Percentiles rank a stretch among this genome's conserved stretches.
Conservation (phyloP, 108 stramenopile species). For the Stephanodiscus minutulus region DNA sequence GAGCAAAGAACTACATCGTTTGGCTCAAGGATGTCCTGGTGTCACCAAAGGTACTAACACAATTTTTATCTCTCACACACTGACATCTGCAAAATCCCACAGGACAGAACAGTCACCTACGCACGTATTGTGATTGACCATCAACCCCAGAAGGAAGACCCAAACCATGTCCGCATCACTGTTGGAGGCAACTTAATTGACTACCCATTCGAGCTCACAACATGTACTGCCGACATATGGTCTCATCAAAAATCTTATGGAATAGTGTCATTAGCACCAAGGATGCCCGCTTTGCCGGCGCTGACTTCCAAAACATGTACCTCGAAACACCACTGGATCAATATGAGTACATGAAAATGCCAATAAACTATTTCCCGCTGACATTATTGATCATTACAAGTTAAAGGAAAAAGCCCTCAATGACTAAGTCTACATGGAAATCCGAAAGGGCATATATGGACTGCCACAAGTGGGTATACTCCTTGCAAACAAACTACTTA, state of each 20-base stretch:
- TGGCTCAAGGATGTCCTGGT: no score
- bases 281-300: conserved; percentile 25
- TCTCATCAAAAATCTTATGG: conserved; percentile 33
- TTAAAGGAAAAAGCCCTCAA: conserved; percentile 13
- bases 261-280: conserved; percentile 39
- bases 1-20: no score
- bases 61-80: no score
- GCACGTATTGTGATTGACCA: no score
- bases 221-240: not conserved
- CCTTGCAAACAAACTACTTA: not conserved
- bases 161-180: conserved; percentile 13
- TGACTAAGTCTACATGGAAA: conserved; percentile 32
- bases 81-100: conserved; percentile 34
- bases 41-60: no score
- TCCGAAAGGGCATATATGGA: conserved; percentile 28
- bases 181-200: no score
- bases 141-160: conserved; percentile 25
- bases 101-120: no score
- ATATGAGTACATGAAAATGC: conserved; percentile 22
- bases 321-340: conserved; percentile 43
- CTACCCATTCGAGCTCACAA: no score
- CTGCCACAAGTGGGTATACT: not conserved
- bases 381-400: conserved; percentile 35
- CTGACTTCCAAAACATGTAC: conserved; percentile 11
- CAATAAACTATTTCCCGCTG: conserved; percentile 19